phyloP scores from a whole-genome alignment of 169 alveolate species.

The Babesia ovata region DNA sequence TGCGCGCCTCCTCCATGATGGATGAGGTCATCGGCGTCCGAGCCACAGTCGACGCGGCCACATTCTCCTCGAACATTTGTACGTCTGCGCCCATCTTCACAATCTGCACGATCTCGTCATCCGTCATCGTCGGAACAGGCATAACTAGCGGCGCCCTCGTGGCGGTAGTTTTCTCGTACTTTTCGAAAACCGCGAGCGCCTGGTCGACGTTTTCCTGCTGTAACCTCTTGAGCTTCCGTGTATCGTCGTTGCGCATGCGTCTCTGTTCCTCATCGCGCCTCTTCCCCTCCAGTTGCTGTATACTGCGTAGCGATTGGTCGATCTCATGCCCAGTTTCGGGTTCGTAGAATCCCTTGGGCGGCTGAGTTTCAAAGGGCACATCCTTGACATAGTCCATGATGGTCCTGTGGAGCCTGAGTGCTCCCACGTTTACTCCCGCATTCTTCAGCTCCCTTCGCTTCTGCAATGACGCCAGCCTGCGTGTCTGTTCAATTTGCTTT shows the following conservation, averaged over 20 bases:
- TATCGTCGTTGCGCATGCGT: slow-evolving; percentile 87
- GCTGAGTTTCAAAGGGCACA: slow-evolving; percentile 92
- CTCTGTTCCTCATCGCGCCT: slow-evolving; percentile 92
- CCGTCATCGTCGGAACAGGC: slow-evolving; percentile 85
- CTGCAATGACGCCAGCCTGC: slow-evolving; percentile 95
- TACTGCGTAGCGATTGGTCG: slow-evolving; percentile 75
- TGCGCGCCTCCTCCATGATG: slow-evolving; percentile 71
- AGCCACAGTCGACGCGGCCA: slow-evolving; percentile 54
- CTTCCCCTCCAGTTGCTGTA: slow-evolving; percentile 85
- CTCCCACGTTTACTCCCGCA: slow-evolving; percentile 93
- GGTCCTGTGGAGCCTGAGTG: slow-evolving; percentile 82
- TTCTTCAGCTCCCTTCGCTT: slow-evolving; percentile 97
- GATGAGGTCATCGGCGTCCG: slow-evolving; percentile 68
- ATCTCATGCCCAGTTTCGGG: slow-evolving; percentile 86
- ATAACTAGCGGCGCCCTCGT: slow-evolving; percentile 67
- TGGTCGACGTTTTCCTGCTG: slow-evolving; percentile 90
- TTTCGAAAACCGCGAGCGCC: slow-evolving; percentile 87
- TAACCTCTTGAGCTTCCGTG: slow-evolving; percentile 88
- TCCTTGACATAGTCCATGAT: slow-evolving; percentile 94
- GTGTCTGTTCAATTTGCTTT: slow-evolving; percentile 95
- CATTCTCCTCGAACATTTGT: slow-evolving; percentile 56
- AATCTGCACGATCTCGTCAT: slow-evolving; percentile 70
- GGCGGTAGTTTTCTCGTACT: slow-evolving; percentile 73
- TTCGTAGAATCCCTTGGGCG: slow-evolving; percentile 93
- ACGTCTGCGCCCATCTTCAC: slow-evolving; percentile 72